Conservation (phyloP, 495 filamentous ascomycete genomes). For the Elasticomyces elasticus region DNA sequence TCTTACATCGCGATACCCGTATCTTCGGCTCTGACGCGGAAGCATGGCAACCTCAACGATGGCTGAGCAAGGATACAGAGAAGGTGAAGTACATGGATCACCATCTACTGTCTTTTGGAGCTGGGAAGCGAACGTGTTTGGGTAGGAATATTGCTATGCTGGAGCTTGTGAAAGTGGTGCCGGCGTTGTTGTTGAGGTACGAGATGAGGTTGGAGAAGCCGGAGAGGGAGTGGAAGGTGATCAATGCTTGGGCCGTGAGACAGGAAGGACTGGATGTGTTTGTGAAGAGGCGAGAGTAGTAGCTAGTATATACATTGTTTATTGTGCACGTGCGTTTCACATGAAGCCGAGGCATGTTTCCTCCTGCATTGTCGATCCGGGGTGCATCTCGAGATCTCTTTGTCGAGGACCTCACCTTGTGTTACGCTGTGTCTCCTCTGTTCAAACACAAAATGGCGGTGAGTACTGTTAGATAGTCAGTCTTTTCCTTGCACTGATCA, state of each 20-base stretch:
- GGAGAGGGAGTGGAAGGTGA: conserved; percentile 18
- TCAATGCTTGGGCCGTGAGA: conserved; percentile 18
- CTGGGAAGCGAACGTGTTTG: conserved; percentile 23
- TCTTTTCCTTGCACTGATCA: neutral
- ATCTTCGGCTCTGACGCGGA: conserved; percentile 24
- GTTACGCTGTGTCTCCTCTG: neutral
- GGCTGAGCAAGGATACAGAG: conserved; percentile 17
- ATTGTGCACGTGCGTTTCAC: neutral
- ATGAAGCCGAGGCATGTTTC: neutral
- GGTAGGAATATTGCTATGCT: conserved; percentile 27
- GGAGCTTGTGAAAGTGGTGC: conserved; percentile 28
- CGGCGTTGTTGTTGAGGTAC: conserved; percentile 21
- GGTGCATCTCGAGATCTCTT: neutral
- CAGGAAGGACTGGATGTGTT: conserved; percentile 19
- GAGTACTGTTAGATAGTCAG: neutral
- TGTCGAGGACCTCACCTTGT: neutral
- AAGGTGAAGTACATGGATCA: conserved; percentile 19
- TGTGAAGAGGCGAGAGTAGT: neutral
- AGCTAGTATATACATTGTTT: neutral
- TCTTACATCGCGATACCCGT: conserved; percentile 15
- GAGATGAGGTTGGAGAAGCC: conserved; percentile 19
- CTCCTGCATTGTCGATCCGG: neutral
- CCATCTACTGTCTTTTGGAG: conserved; percentile 23
- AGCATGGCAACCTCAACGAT: conserved; percentile 18
- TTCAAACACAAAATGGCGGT: neutral